Percentiles rank a stretch among this genome's conserved stretches.
Conservation (phyloP, 495 filamentous ascomycete species). For the Penicillium subrubescens region DNA sequence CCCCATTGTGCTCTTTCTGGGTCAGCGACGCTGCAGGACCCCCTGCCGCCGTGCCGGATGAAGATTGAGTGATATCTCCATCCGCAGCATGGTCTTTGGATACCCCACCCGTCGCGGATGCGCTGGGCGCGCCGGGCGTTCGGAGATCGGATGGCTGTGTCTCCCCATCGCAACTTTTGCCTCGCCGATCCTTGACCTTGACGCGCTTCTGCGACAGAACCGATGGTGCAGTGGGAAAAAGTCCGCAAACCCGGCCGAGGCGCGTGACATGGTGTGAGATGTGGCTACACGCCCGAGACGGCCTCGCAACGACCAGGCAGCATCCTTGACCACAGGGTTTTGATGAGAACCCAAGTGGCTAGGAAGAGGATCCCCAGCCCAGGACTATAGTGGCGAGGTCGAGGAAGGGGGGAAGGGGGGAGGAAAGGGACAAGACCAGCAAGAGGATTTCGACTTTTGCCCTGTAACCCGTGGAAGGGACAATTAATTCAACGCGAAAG, state of each 20-base stretch:
- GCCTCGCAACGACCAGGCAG: conserved; percentile 40
- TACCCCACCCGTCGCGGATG: conserved; percentile 21
- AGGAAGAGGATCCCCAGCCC: conserved; percentile 27
- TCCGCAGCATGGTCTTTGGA: conserved; percentile 14
- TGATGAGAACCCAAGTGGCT: conserved; percentile 28
- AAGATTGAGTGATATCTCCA: conserved; percentile 12
- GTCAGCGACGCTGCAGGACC: conserved; percentile 70
- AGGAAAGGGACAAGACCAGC: neutral
- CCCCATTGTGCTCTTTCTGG: conserved; percentile 49
- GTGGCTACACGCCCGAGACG: conserved; percentile 48
- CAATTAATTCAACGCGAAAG: conserved; percentile 10
- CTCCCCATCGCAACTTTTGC: conserved; percentile 28
- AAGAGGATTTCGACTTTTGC: neutral
- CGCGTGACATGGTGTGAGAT: conserved; percentile 72
- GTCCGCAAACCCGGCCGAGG: conserved; percentile 80
- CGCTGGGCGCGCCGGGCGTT: conserved; percentile 11
- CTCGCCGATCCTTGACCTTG: conserved; percentile 44
- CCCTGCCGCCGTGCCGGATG: conserved; percentile 47
- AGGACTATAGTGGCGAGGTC: neutral
- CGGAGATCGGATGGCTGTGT: conserved; percentile 4
- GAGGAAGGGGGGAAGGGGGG: conserved; percentile 1
- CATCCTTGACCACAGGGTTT: conserved; percentile 42
- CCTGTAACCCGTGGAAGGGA: conserved; percentile 5
- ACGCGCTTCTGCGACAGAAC: conserved; percentile 59
- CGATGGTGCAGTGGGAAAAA: conserved; percentile 84